Evolutionary conservation across 2,329 filamentous ascomycete species (phyloP), one percentile per base, ranked within the genome.

Genomic region (Pestalotiopsis sp.): DNA sequence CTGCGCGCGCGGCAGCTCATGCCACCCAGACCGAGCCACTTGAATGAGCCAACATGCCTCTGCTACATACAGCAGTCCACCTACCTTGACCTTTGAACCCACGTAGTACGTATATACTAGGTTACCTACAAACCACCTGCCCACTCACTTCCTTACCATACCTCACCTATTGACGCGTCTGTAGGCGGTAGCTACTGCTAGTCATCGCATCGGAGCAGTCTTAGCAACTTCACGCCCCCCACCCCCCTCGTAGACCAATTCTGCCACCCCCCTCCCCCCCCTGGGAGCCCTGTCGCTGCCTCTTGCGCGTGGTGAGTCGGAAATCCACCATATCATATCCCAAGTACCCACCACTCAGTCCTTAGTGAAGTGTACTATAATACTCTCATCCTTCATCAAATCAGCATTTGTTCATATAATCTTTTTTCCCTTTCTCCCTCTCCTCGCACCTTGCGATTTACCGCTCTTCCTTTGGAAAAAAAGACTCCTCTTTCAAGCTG

Each of bases 311-410:
- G 39, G 38, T 38, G 57, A 52, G 61, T 62, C 41, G 25, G 57
- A 68, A 66, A 57, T 70, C 66, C 66, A 66, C 61, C 66, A 68
- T 66, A 68, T 65, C 65, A 66, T 66, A 57, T 31, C 31, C 41
- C 36, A 52, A 57, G 68, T 68, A 70, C 65, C 66, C 68, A 70
- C 68, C 38, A 63, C 68, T 45, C 27, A 52, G 45, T 66, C 68
- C 63, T 65, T 68, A 70, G 68, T 66, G 63, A 68, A 52, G 36
- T 66, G 66, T 70, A 64, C 59, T 70, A 70, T 70, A 70, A 68
- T 70, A 66, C 68, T 27, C 20, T 56, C 41, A 49, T 52, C 66
- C 60, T 68, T 70, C 63, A 60, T 66, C 63, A 68, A 66, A 66
- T 65, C 66, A 65, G 63, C 56, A 57, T 64, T 56, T 66, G 61